Base-by-base conservation (phyloP, 106 monocot species). In the Acanthochlamys bracteata region DNA sequence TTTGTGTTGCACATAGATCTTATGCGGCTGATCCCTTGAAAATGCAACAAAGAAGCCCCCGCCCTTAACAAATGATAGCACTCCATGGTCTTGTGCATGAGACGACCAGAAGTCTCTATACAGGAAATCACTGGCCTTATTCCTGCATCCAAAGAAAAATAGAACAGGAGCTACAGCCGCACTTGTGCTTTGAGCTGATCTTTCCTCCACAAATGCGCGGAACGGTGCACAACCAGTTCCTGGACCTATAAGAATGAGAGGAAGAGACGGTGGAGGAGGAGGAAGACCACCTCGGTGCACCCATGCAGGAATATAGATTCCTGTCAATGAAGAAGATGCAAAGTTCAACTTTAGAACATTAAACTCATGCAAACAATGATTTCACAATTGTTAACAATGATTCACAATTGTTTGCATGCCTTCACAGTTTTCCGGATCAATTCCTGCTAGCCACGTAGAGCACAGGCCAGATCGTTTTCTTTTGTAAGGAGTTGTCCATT, bases 81-180 rank as follows among this genome's bases (percentile, higher is more conserved):
- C 80, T 2, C 90, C 87, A 33, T 51, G 39, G 27, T 76, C 61
- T 25, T 70, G 68, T 0, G 84, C 51, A 54, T 91, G 84, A 20
- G 78, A 65, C 23, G 73, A 53, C 91, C 96, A 96, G 39, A 90
- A 88, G 2, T 85, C 64, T 54, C 73, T 27, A 60, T 96, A 91
- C 11, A 96, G 72, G 61, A 78, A 96, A 63, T 96, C 96, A 13
- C 24, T 66, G 12, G 77, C 74, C 55, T 81, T 54, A 23, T 81
- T 88, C 61, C 90, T 61, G 58, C 96, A 91, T n/a, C 96, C 96
- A 53, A 96, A 96, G 79, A 96, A 96, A 82, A 96, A 96, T 53
- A 88, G 73, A 41, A 88, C 53, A 0, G 96, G 85, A 55, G 85
- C 71, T 58, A 82, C 73, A n/a, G 71, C 41, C 42, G 40, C 60